Conservation (phyloP, 768 basidiomycete genomes). For the Amylocystis lapponica region DNA sequence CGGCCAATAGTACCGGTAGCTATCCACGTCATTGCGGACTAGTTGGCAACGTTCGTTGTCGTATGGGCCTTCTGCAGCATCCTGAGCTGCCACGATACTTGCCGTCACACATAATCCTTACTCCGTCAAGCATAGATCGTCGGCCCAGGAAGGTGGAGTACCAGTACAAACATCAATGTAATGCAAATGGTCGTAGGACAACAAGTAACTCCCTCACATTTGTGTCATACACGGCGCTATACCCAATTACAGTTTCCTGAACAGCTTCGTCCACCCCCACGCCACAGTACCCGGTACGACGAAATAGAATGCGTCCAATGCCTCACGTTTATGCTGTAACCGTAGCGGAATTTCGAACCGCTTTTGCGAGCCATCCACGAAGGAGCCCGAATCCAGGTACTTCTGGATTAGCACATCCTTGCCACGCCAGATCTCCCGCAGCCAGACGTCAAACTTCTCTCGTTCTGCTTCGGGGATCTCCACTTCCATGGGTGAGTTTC, state of each 20-base stretch:
- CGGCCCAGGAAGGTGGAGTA: no score
- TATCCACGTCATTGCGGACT: not conserved
- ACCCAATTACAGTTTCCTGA: no score
- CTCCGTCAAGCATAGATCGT: no score
- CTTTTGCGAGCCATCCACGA: constrained; percentile 27
- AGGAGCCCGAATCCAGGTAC: constrained; percentile 51
- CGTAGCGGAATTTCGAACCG: constrained; percentile 53
- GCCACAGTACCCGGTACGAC: constrained; percentile 43
- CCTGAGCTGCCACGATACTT: no score
- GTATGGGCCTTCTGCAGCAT: no score
- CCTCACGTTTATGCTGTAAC: constrained; percentile 48
- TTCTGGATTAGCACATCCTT: constrained; percentile 78
- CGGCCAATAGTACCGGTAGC: not conserved
- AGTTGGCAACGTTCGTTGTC: no score
- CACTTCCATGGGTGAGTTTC: constrained; percentile 14
- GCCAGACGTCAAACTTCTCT: constrained; percentile 72
- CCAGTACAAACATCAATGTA: no score
- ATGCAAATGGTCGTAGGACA: no score
- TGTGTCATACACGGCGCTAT: no score
- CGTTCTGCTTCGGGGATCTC: constrained; percentile 28
- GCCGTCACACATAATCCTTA: no score
- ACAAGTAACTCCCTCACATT: no score
- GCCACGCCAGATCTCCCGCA: constrained; percentile 72
- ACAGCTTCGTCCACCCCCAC: constrained; percentile 19
- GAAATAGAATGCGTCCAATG: constrained; percentile 65